Evolutionary conservation across 164 flowering plant species (phyloP).

Genomic region (Platanus orientalis): DNA sequence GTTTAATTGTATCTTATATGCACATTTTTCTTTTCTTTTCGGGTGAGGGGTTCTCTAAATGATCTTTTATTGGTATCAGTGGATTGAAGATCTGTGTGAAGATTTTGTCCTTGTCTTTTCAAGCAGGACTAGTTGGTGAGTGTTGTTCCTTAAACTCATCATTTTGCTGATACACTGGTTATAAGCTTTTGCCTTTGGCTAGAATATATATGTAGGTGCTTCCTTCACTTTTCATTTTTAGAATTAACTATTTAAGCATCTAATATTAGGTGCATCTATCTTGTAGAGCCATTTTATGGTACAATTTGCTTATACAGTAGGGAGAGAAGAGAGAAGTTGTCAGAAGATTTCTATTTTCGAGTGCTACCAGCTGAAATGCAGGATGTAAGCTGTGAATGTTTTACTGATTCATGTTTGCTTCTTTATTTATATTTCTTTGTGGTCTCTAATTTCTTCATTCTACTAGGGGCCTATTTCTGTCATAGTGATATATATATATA

Average conservation of each 20-base stretch:
- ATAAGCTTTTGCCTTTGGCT: not conserved
- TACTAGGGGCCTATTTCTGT: too few species aligned
- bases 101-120: slow-evolving; percentile 76
- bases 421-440: not conserved
- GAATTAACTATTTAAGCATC: slow-evolving; percentile 2
- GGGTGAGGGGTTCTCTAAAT: not conserved
- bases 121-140: slow-evolving; percentile 93
- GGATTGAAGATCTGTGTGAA: slow-evolving; percentile 92
- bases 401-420: not conserved
- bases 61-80: slow-evolving; percentile 29
- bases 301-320: slow-evolving; percentile 87
- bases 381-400: slow-evolving; percentile 54
- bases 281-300: slow-evolving; percentile 93
- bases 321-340: slow-evolving; percentile 90
- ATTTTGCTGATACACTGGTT: not conserved
- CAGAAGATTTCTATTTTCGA: slow-evolving; percentile 86
- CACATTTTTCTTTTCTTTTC: not conserved
- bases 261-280: slow-evolving; percentile 11
- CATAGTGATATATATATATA: too few species aligned
- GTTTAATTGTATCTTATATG: not conserved
- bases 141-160: slow-evolving; percentile 7
- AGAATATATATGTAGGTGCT: not conserved
- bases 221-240: slow-evolving; percentile 1
- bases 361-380: slow-evolving; percentile 62
- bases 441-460: not conserved